Evolutionary conservation across 495 filamentous ascomycete genomes (phyloP), one percentile per base, ranked within the genome.

Genomic region (Letharia columbiana): DNA sequence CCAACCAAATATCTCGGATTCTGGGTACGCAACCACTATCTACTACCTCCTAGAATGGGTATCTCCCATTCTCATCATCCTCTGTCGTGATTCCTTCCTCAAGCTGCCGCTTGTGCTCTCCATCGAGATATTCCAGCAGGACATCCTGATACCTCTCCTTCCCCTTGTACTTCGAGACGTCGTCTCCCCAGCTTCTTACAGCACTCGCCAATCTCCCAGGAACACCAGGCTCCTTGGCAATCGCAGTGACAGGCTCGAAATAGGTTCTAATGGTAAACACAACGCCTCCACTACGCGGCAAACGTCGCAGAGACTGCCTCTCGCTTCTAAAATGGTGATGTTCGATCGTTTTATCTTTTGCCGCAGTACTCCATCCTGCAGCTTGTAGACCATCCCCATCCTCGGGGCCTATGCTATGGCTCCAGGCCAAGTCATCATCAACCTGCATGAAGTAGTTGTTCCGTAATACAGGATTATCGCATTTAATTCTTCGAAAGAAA

Each of bases 81-180:
- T 83, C 85, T 31, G 85, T 56, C 65, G 86, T 79, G 70, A 90
- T 70, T 3, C 92, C 91, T 15, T 72, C 76, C 39, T 77, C 80
- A 23, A 94, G 71, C 82, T 96, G 91, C 76, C 90, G 87, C 74
- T 81, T 74, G 79, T 95, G 91, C 79, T 88, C 89, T 73, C 69
- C 71, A 77, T 96, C 92, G 73, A 96, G 73, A 78, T 86, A 96
- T 77, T 92, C 89, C 69, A 96, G 75, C 74, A 96, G 74, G 5
- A 95, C 86, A 44, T 90, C 87, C 67, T 83, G 81, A 77, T 91
- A 96, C 73, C 80, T 84, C 71, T 91, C 90, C 78, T 82, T 87
- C 28, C 92, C 91, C 78, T 95, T 95, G 75, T 96, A 96, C 75
- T 77, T 78, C 42, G 83, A 82, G 13, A 96, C 91, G 81, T 94